A percentile compares a stretch with the other conserved stretches of the same genome.
Conservation (phyloP, 306 rosid species). For the Senna siamea region DNA sequence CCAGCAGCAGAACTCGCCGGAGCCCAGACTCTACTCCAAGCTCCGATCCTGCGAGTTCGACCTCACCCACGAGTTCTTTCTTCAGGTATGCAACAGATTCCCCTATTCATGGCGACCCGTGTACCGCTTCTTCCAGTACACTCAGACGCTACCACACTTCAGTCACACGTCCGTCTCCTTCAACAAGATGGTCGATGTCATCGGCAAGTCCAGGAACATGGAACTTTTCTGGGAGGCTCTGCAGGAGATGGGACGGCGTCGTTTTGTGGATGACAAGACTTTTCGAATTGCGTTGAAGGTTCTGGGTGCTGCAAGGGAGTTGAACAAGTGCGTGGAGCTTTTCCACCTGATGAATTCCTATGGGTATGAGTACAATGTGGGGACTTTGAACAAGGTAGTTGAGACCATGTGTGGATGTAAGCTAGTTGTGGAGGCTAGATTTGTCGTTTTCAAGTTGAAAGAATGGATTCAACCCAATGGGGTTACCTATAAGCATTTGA, state of each 20-base stretch:
- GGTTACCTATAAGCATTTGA: constrained; percentile 55
- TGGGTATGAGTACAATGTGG: constrained; percentile 56
- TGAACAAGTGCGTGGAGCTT: constrained; percentile 73
- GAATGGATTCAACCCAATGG: constrained; percentile 61
- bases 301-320: constrained; percentile 62
- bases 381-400: constrained; percentile 60
- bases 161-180: constrained; percentile 62
- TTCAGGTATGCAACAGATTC: constrained; percentile 84
- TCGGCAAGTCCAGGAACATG: constrained; percentile 59
- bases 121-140: constrained; percentile 61
- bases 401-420: constrained; percentile 56
- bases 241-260: constrained; percentile 53
- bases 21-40: constrained; percentile 62
- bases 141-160: constrained; percentile 48
- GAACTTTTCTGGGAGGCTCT: constrained; percentile 69
- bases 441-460: constrained; percentile 60
- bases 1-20: constrained; percentile 78
- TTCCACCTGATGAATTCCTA: constrained; percentile 69
- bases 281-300: constrained; percentile 57
- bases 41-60: constrained; percentile 58
- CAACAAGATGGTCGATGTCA: constrained; percentile 58
- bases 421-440: constrained; percentile 72
- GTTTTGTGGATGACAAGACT: constrained; percentile 55
- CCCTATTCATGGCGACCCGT: constrained; percentile 85
- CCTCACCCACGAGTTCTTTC: constrained; percentile 85